Percentiles rank a stretch among this genome's conserved stretches.
Evolutionary conservation across 208 protist species (phyloP).

Genomic region (Acanthamoeba royreba): DNA sequence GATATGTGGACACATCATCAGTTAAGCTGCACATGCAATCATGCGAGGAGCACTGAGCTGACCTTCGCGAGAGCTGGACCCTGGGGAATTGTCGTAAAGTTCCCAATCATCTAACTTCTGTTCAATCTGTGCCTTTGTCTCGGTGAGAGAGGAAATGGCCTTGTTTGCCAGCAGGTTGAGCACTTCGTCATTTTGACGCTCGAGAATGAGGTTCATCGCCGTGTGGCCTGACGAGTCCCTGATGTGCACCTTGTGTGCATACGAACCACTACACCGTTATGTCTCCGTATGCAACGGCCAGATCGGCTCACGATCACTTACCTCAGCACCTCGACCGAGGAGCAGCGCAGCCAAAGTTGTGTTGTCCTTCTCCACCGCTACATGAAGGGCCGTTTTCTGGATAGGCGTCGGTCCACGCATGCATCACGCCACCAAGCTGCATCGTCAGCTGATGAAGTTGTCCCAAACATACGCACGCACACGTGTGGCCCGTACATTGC

Average conservation of each 20-base stretch:
- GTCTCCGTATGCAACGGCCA: not conserved
- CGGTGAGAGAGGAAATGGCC: not conserved
- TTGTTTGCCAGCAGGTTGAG: conserved; percentile 21
- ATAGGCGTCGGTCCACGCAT: not conserved
- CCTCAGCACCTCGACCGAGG: conserved; percentile 15
- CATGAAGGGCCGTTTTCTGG: conserved; percentile 18
- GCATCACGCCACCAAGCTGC: not conserved
- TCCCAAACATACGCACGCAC: too few species aligned
- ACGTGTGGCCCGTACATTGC: conserved; percentile 1
- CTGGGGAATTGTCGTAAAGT: not conserved
- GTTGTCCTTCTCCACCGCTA: conserved; percentile 33
- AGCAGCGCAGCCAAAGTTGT: not conserved
- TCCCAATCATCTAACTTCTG: not conserved
- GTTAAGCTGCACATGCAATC: too few species aligned
- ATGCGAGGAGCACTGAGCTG: too few species aligned
- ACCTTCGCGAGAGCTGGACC: not conserved
- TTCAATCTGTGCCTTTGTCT: not conserved
- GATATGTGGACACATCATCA: too few species aligned
- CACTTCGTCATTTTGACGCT: conserved; percentile 1
- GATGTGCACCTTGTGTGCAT: not conserved
- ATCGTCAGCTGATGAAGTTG: too few species aligned
- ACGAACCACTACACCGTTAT: not conserved
- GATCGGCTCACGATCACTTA: too few species aligned
- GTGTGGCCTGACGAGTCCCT: not conserved
- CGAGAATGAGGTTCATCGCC: conserved; percentile 36